These are phyloP conservation scores for Macrotyloma uniflorum DNA, from an alignment of 306 rosid genomes.

Conservation along the genomic window DNA sequence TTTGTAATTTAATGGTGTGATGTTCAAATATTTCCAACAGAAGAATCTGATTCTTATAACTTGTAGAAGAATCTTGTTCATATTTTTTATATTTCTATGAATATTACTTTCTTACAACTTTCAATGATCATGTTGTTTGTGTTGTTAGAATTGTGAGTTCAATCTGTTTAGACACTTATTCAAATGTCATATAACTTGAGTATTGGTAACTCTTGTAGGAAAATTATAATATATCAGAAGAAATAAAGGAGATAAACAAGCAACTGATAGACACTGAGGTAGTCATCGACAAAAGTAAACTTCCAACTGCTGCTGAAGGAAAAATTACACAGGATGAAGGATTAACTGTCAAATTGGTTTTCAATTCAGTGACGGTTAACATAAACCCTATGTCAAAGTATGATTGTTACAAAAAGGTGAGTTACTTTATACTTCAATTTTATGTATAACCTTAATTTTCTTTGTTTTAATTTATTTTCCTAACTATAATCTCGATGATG, in stretches of 20 bases:
- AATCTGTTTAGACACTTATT: too few species aligned
- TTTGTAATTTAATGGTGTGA: background rate
- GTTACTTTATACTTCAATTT: background rate
- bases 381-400: background rate
- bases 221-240: slow-evolving; percentile 29
- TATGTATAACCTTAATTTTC: background rate
- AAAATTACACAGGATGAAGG: slow-evolving; percentile 14
- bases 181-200: too few species aligned
- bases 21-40: background rate
- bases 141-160: background rate
- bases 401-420: slow-evolving; percentile 19
- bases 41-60: background rate
- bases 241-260: slow-evolving; percentile 44
- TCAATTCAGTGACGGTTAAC: slow-evolving; percentile 23
- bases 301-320: background rate
- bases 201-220: slow-evolving; percentile 34
- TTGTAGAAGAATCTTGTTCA: background rate
- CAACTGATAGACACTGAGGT: slow-evolving; percentile 37
- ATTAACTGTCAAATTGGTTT: slow-evolving; percentile 28
- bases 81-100: background rate
- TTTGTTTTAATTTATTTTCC: background rate
- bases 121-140: background rate
- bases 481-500: slow-evolving; percentile 13
- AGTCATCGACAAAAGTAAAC: slow-evolving; percentile 23
- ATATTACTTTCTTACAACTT: background rate